Conservation (phyloP, 2,329 filamentous ascomycete genomes). For the Venturia oleaginea region DNA sequence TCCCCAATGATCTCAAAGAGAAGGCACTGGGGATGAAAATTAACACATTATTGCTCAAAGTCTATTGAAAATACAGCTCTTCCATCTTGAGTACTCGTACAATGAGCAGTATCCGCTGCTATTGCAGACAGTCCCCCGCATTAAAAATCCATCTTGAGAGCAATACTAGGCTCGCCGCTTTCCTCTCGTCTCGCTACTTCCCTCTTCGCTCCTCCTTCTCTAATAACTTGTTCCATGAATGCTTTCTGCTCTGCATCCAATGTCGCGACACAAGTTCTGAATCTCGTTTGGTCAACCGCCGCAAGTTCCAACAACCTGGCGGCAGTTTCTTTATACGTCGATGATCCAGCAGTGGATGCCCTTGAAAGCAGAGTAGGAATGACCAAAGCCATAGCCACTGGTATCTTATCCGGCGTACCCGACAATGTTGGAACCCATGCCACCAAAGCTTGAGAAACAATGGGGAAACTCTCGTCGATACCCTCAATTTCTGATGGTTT, state of each 20-base stretch:
- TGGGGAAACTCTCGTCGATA: conserved; percentile 62
- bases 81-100: background rate
- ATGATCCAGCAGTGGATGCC: conserved; percentile 52
- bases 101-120: background rate
- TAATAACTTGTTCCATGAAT: conserved; percentile 75
- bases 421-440: conserved; percentile 50
- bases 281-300: conserved; percentile 60
- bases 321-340: conserved; percentile 64
- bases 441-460: conserved; percentile 66
- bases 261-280: conserved; percentile 62
- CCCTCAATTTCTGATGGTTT: conserved; percentile 57
- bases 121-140: background rate
- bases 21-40: background rate
- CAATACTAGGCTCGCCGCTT: conserved; percentile 65
- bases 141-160: conserved; percentile 82
- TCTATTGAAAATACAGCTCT: background rate
- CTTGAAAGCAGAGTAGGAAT: conserved; percentile 68
- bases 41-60: background rate
- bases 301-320: conserved; percentile 72
- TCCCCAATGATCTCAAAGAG: background rate
- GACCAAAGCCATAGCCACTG: conserved; percentile 63
- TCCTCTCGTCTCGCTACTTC: conserved; percentile 44
- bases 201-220: conserved; percentile 32
- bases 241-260: conserved; percentile 62
- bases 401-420: conserved; percentile 30